Conservation (phyloP, 1,139 yeast genomes). For the Lodderomyces elongisporus region DNA sequence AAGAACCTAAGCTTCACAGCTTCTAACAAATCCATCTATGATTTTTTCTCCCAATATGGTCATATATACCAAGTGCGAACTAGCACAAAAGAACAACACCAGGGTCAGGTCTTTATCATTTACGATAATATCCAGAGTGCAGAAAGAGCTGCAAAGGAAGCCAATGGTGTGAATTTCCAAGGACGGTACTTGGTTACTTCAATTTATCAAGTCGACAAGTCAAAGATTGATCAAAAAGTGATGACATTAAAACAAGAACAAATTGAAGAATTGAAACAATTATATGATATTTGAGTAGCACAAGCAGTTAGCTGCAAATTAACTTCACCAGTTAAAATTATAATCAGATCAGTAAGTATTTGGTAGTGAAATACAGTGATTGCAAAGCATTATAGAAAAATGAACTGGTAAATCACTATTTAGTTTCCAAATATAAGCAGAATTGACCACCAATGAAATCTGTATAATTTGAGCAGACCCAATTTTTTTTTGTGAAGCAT, state of each 20-base stretch:
- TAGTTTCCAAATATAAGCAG: too few relatives aligned
- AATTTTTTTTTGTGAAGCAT: too few relatives aligned
- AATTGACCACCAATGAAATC: too few relatives aligned
- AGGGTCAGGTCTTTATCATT: constrained; percentile 56
- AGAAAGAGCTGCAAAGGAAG: constrained; percentile 44
- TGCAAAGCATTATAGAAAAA: too few relatives aligned
- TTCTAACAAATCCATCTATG: constrained; percentile 44
- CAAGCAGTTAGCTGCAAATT: too few relatives aligned
- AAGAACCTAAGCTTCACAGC: constrained; percentile 57
- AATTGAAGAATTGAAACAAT: constrained; percentile 7
- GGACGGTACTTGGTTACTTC: constrained; percentile 56
- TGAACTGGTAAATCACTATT: background rate
- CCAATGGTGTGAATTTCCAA: constrained; percentile 58
- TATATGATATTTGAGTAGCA: too few relatives aligned
- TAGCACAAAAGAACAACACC: constrained; percentile 21
- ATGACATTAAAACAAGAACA: constrained; percentile 10
- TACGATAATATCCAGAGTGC: constrained; percentile 49
- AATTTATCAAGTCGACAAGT: constrained; percentile 39
- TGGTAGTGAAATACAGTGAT: too few relatives aligned
- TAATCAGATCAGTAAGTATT: too few relatives aligned
- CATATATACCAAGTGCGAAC: constrained; percentile 50
- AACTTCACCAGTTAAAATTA: too few relatives aligned
- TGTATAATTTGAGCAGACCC: too few relatives aligned
- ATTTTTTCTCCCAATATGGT: constrained; percentile 54
- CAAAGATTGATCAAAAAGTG: constrained; percentile 17